Base-by-base conservation (phyloP, 2,329 filamentous ascomycete species). In the Clarireedia paspali region DNA sequence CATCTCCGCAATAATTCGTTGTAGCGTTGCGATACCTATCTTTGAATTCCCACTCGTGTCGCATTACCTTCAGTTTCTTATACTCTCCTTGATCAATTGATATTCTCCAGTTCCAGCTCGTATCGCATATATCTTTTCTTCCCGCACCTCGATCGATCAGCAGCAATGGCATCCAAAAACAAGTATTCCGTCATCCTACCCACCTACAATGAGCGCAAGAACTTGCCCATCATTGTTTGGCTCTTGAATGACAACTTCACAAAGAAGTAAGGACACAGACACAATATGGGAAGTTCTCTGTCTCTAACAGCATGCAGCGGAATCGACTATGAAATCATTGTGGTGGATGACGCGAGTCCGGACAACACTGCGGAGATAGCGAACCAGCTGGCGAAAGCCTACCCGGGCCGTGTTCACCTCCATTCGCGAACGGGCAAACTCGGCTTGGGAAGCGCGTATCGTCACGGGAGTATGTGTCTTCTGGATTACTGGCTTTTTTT, bases 101-200 rank as follows among this genome's bases (percentile, higher is more conserved):
- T 9, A 30, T 30, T 30, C 27, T 3, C 9, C 27, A 30, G 27
- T 9, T 30, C 6, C 27, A 30, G 27, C 10, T 10, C 27, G 27
- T 30, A 10, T 30, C 27, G 27, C 27, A 30, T 2, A 30, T 30
- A 20, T 0, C 7, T 30, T 30, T 30, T 30, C 27, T 30, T 30
- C 27, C 27, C 27, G 7, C 26, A 27, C 26, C 2, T 6, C 27
- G 2, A 30, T 30, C 27, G 10, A 30, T 10, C 27, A 30, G 44
- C 44, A 24, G 10, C 20, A 9, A 67, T 53, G 50, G 36, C 71
- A 49, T 64, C 71, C 49, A 75, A 78, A 63, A 79, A 94, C 80
- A 95, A 92, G 76, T 99, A 96, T 81, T 96, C 92, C 64, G 87
- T 99, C 70, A 92, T 99, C 70, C 84, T 99, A 63, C 94, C 94